Conservation (phyloP, 2,329 filamentous ascomycete genomes). For the Colletotrichum noveboracense region DNA sequence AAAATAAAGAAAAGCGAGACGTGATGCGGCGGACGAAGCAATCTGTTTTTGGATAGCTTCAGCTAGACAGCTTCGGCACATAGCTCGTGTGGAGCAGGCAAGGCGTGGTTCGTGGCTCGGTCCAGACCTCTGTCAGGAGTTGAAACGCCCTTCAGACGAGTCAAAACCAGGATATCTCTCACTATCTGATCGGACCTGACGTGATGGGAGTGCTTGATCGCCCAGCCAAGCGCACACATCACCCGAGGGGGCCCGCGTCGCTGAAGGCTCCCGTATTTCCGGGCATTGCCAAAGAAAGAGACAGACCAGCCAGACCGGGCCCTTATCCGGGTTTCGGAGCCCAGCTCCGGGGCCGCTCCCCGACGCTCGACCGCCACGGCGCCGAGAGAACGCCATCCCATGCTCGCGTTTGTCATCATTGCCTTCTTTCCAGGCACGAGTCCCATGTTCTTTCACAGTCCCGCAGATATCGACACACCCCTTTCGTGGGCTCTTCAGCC, state of each 20-base stretch:
- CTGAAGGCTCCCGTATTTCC: not conserved
- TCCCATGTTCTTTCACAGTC: not conserved
- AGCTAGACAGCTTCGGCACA: not conserved
- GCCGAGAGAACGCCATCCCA: not conserved
- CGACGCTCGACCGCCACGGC: not conserved
- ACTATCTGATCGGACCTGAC: not conserved
- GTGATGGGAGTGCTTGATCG: not conserved
- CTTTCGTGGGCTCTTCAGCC: not conserved
- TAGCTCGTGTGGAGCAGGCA: not conserved
- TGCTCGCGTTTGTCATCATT: not conserved
- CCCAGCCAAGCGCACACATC: not conserved
- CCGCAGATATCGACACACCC: not conserved
- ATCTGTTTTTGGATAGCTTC: not conserved
- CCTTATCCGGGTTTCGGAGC: not conserved
- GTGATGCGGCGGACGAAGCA: not conserved
- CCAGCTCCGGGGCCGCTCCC: not conserved
- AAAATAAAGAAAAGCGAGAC: not conserved
- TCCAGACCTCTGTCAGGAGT: not conserved
- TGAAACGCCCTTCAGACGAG: conserved; percentile 6
- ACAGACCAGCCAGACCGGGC: not conserved
- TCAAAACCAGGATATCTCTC: not conserved
- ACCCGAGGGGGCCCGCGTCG: not conserved
- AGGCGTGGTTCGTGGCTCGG: not conserved
- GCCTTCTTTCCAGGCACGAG: not conserved
- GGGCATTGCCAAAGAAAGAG: not conserved